Percentiles rank a stretch among this genome's conserved stretches.
Evolutionary conservation across 495 filamentous ascomycete species (phyloP).

Genomic region (Opeltia flavorubescens): DNA sequence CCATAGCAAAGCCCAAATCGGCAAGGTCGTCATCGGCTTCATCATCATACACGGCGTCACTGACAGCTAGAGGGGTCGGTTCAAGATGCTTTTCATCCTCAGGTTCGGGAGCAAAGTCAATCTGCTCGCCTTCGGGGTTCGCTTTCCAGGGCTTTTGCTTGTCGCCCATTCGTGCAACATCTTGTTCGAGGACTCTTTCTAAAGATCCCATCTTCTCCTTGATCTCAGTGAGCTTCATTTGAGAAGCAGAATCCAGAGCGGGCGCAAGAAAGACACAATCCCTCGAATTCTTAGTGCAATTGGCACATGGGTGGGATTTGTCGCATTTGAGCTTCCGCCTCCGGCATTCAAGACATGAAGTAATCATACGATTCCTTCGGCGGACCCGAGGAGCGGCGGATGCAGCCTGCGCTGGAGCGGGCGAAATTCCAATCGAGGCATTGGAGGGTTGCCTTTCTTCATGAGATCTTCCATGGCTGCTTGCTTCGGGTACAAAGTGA

Average conservation of each 20-base stretch:
- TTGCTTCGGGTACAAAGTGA: neutral
- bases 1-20: conserved; percentile 56
- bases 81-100: conserved; percentile 15
- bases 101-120: conserved; percentile 5
- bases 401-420: neutral
- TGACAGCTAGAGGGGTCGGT: conserved; percentile 30
- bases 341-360: conserved; percentile 56
- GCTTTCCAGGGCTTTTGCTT: conserved; percentile 7
- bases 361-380: conserved; percentile 54
- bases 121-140: conserved; percentile 4
- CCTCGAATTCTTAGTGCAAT: conserved; percentile 46
- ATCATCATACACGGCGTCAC: conserved; percentile 55
- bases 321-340: conserved; percentile 71
- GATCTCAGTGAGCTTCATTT: conserved; percentile 49
- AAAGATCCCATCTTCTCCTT: conserved; percentile 56
- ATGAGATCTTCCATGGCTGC: neutral
- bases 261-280: conserved; percentile 53
- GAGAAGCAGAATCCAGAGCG: conserved; percentile 43
- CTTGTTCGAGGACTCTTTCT: conserved; percentile 46
- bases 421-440: neutral
- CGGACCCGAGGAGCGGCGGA: conserved; percentile 28
- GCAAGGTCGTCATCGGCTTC: conserved; percentile 46
- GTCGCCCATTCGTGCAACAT: conserved; percentile 27
- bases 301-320: conserved; percentile 57
- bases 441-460: neutral